Evolutionary conservation across 2,329 filamentous ascomycete species (phyloP).

Genomic region (Blastomyces parvus): DNA sequence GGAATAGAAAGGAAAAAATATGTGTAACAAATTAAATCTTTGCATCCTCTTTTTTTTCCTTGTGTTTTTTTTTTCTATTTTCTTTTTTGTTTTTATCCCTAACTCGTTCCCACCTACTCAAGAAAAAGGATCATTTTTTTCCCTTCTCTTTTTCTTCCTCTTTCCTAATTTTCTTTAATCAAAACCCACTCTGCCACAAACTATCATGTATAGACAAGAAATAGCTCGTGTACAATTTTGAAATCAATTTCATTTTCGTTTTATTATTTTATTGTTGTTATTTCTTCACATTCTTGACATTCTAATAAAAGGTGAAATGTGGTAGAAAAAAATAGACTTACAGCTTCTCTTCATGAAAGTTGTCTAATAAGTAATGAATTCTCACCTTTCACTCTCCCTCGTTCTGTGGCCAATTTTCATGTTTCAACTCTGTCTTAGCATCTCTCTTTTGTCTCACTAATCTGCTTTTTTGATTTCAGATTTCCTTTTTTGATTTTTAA

Average conservation of each 20-base stretch:
- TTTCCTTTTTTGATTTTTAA: too few species aligned
- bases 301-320: neutral
- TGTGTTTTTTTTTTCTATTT: neutral
- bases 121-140: neutral
- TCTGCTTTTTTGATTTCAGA: too few species aligned
- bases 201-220: slow-evolving; percentile 14
- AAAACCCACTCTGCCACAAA: neutral
- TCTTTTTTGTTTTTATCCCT: neutral
- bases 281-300: slow-evolving; percentile 9
- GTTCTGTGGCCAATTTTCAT: too few species aligned
- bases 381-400: too few species aligned
- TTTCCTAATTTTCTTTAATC: slow-evolving; percentile 7
- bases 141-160: neutral
- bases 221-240: slow-evolving; percentile 19
- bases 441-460: too few species aligned
- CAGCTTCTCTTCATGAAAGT: too few species aligned
- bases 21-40: neutral
- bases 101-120: neutral
- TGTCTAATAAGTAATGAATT: too few species aligned
- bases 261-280: slow-evolving; percentile 3
- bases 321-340: too few species aligned
- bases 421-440: too few species aligned
- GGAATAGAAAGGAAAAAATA: neutral
- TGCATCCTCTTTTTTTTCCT: neutral
- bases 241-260: slow-evolving; percentile 12